Evolutionary conservation across 371 early-diverging fungal genomes (phyloP), one percentile per base, ranked within the genome.

Genomic region (Coemansia sp.): DNA sequence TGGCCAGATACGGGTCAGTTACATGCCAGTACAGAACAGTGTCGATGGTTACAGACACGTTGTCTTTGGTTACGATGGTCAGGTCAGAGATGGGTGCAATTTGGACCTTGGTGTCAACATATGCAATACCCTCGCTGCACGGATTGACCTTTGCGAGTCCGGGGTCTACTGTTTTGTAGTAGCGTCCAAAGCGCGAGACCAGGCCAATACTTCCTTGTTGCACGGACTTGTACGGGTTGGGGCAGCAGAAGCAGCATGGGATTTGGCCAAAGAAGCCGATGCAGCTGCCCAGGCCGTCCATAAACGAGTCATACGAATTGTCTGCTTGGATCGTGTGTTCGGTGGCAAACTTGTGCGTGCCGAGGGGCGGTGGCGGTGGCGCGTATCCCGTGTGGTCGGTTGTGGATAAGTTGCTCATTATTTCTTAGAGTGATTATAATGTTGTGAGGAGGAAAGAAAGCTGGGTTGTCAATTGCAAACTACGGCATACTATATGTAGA

Each of bases 41-140:
- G 67, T 95, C 97, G 63, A 96, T 89, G 4, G 67, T 67, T 26
- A 96, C 83, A 39, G 81, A 85, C 59, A 93, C 92, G 65, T 95
- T 94, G 80, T 94, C 94, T 72, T 91, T 91, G 66, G 96, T 93
- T 84, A 94, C 92, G 73, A 95, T 90, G 17, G 82, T 80, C 78
- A 96, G 93, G n/a, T 78, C 65, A 6, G 87, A 85, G 51, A 96
- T 89, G 52, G 86, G 81, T 13, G 84, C 83, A 26, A 93, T 86
- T 72, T 92, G 92, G 36, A 94, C 85, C 66, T 88, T 89, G 69
- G 93, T 85, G 70, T 93, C 90, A 15, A 93, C 87, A 21, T 69
- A 76, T n/a, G 61, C 55, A 28, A 94, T 68, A 2, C 51, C 29
- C 68, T 95, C 96, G 0, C 93, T 89, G 32, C 87, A 54, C 0